Evolutionary conservation across 2,329 filamentous ascomycete genomes (phyloP), one percentile per base, ranked within the genome.

Genomic region (Colletotrichum destructivum): DNA sequence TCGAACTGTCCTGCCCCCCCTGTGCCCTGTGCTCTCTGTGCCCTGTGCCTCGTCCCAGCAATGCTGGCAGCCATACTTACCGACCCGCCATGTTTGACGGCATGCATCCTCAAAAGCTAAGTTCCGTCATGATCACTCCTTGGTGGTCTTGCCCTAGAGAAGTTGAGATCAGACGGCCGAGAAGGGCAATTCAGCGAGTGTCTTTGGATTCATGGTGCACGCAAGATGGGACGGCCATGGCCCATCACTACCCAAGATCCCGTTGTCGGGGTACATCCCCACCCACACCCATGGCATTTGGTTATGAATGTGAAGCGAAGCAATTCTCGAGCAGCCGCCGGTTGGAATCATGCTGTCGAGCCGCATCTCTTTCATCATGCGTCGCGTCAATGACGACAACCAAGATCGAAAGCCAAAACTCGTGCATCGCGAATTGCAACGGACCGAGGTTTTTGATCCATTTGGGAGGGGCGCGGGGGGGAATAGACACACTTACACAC

Each of bases 41-140:
- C 23, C 47, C 47, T 40, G 62, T 70, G 49, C 61, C 62, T 71
- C 68, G 52, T 69, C 69, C 69, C 57, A 69, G 40, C 40, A 9
- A 59, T 16, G 21, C 42, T 38, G 31, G 59, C 52, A 46, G 26
- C 42, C 2, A 5, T 18, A 62, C 18, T 38, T 59, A 60, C 59
- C 31, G 55, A 69, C 63, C n/a, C 57, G 26, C 21, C n/a, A 35
- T 35, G 46, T 69, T 40, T 60, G 59, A 47, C 59, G 46, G 13
- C 49, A 12, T 63, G 16, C 23, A 21, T 16, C 35, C 40, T 47
- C 21, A 18, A 59, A 8, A 31, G 61, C 16, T 13, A 54, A 31
- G 18, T n/a, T 40, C 16, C 3, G 55, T 8, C 18, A 51, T 26
- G 31, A 35, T 13, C 31, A 9, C 11, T 21, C 31, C 59, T 49